These are phyloP conservation scores for Leucoagaricus sp. DNA, from an alignment of 1,284 basidiomycete species.

Conservation along the genomic window DNA sequence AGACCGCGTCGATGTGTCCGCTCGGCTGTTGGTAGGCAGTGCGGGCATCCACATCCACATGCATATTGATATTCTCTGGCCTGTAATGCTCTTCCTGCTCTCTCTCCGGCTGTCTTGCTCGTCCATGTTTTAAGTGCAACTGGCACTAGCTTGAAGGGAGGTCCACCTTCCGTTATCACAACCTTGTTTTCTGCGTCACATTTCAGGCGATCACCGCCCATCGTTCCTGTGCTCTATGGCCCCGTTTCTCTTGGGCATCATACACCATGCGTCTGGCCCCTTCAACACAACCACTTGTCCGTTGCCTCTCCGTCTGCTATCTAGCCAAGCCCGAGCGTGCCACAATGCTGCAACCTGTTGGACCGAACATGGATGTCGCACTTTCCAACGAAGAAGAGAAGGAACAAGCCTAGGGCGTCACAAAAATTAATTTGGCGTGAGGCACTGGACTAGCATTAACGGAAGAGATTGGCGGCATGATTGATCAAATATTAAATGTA, in stretches of 20 bases:
- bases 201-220: no score
- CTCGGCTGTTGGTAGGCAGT: no score
- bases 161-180: not conserved
- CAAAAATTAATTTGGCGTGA: not conserved
- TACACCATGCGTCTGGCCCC: not conserved
- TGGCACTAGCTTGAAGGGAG: not conserved
- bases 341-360: no score
- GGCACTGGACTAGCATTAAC: not conserved
- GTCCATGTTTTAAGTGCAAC: not conserved
- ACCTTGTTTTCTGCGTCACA: no score
- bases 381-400: not conserved
- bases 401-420: not conserved
- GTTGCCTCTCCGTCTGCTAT: not conserved
- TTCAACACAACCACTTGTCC: not conserved
- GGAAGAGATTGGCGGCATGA: not conserved
- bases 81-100: not conserved
- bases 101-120: not conserved
- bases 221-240: no score
- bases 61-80: no score
- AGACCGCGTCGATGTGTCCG: not conserved
- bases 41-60: no score
- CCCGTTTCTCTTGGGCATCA: not conserved
- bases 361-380: not conserved
- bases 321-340: not conserved
- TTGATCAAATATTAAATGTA: not conserved